Evolutionary conservation across 1,139 yeast genomes (phyloP), one percentile per base, ranked within the genome.

Genomic region (Kurtzmaniella quercitrusa): DNA sequence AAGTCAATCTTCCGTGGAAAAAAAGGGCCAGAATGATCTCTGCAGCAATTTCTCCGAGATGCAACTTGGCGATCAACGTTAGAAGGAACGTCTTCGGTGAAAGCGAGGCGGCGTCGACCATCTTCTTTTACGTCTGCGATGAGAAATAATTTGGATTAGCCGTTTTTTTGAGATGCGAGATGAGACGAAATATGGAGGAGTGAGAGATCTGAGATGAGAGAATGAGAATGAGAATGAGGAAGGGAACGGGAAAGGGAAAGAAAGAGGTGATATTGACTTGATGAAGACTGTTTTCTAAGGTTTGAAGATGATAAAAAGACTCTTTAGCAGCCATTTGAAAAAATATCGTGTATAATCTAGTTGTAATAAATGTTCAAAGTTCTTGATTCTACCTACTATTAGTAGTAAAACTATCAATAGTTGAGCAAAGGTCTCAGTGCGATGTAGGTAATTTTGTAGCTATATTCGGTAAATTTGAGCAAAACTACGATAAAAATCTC

Each of bases 21-120:
- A 82, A 67, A 50, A 85, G 65, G 2, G 74, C 58, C 1, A 84
- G 71, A 15, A 79, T 66, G 6, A 84, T 66, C 5, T 66, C 56
- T 2, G 85, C 72, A 1, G 88, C 86, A 40, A 78, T 74, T 51
- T 80, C 84, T 3, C 94, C 94, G 17, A 85, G 58, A 52, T 76
- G 80, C 1, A 74, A 64, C 47, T 73, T 72, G 9, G 82, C 71
- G 14, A 83, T 55, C 34, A 76, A 68, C 0, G 83, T 70, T 56
- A 73, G 79, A 28, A 84, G 62, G 54, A 71, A 79, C 21, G 84
- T 74, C 53, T 72, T 74, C 0, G 93, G 82, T n/a, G 84, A 78
- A 59, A 78, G 78, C 1, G 77, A 69, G 7, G 73, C 50, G 2
- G 65, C 46, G 26, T 53, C 57, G 19, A 50, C n/a, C 37, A 34